Percentiles rank a stretch among this genome's conserved stretches.
These are phyloP conservation scores for Vigna mungo DNA, from an alignment of 306 rosid genomes.

Conservation along the genomic window DNA sequence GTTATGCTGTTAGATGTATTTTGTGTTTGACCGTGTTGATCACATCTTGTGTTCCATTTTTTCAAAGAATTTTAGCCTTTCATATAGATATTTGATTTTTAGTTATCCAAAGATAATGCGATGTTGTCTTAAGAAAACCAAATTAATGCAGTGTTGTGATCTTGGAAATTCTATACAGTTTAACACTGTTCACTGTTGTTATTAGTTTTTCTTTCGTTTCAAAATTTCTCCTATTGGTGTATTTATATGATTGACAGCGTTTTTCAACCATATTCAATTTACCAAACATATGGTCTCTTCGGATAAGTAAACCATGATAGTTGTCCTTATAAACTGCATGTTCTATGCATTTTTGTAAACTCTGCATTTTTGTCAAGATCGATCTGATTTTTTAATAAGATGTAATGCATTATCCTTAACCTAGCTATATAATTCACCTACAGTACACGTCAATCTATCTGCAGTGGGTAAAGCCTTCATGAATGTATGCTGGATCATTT, in stretches of 20 bases:
- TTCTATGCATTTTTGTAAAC: slow-evolving; percentile 29
- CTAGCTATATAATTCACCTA: slow-evolving; percentile 1
- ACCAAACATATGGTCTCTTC: background rate
- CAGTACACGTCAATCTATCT: slow-evolving; percentile 1
- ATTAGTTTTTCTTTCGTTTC: background rate
- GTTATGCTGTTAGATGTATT: too few species aligned
- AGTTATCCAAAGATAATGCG: slow-evolving; percentile 1
- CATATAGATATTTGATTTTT: background rate
- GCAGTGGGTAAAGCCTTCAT: slow-evolving; percentile 3
- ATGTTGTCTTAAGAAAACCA: slow-evolving; percentile 1
- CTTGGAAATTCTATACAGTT: background rate
- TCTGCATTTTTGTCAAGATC: slow-evolving; percentile 14
- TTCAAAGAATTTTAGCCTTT: too few species aligned
- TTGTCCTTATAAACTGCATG: background rate
- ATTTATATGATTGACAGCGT: background rate
- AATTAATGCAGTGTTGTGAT: slow-evolving; percentile 6
- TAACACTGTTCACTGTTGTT: background rate
- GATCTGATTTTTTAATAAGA: slow-evolving; percentile 21
- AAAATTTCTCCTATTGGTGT: background rate
- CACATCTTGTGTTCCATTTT: too few species aligned
- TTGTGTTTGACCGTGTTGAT: too few species aligned
- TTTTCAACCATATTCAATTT: background rate
- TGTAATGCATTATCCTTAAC: slow-evolving; percentile 16
- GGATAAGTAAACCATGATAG: slow-evolving; percentile 25
- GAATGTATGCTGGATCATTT: slow-evolving; percentile 19